Conservation (phyloP, 257 asterid genomes). For the Solanum tarijense region DNA sequence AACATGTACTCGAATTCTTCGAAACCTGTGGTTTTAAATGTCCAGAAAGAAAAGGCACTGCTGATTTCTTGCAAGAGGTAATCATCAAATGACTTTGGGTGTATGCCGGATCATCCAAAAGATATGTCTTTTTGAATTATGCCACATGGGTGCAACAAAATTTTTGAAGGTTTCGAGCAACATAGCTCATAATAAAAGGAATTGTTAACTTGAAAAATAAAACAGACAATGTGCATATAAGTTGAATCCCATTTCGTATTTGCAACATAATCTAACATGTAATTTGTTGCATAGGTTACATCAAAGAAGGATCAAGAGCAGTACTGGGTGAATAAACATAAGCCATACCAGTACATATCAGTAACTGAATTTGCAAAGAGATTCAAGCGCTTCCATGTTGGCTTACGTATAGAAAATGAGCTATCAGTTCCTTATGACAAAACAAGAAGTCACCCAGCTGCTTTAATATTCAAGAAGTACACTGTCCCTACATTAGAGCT, state of each 20-base stretch:
- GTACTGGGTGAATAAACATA: slow-evolving; percentile 40
- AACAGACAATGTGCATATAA: no score
- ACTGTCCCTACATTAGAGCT: slow-evolving; percentile 41
- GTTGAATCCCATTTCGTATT: background rate
- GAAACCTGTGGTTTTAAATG: slow-evolving; percentile 50
- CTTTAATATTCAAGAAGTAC: slow-evolving; percentile 40
- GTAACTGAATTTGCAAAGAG: slow-evolving; percentile 36
- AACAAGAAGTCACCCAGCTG: slow-evolving; percentile 35
- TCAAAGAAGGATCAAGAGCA: slow-evolving; percentile 68
- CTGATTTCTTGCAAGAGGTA: slow-evolving; percentile 84
- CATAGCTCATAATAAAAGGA: no score
- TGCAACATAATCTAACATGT: background rate
- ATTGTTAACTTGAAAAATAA: background rate
- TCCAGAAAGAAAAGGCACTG: slow-evolving; percentile 70
- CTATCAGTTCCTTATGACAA: slow-evolving; percentile 40
- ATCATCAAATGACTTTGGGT: background rate
- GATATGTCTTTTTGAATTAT: background rate
- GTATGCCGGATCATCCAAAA: background rate
- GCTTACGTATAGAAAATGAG: slow-evolving; percentile 31
- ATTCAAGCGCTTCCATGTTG: slow-evolving; percentile 45
- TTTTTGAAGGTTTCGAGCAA: background rate
- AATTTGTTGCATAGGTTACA: slow-evolving; percentile 33
- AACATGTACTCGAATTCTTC: slow-evolving; percentile 51
- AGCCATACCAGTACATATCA: slow-evolving; percentile 29
- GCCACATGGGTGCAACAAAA: background rate